Evolutionary conservation across 768 basidiomycete species (phyloP).

Genomic region (Fomitopsis pulvina): DNA sequence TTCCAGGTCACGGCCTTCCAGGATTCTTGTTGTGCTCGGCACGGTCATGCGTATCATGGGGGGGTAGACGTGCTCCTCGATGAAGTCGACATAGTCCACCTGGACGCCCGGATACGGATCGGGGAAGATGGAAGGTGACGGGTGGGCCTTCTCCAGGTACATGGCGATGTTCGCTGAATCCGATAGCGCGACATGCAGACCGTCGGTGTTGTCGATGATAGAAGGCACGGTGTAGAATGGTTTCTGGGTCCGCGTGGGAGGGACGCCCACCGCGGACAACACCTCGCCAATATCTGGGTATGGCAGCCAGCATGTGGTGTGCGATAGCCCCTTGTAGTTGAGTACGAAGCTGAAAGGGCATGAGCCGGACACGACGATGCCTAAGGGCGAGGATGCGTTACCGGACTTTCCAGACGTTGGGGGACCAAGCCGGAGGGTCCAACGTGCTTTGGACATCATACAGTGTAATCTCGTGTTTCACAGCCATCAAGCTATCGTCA

Average conservation of each 20-base stretch:
- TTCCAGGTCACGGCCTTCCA: constrained; percentile 1
- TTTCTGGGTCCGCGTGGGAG: constrained; percentile 1
- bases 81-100: not conserved
- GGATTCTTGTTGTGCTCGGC: not conserved
- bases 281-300: constrained; percentile 1
- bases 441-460: not conserved
- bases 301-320: constrained; percentile 1
- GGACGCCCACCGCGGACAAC: not conserved
- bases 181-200: not conserved
- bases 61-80: not conserved
- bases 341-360: not conserved
- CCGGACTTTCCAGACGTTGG: constrained; percentile 3
- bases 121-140: not conserved
- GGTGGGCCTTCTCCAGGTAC: constrained; percentile 1
- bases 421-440: constrained; percentile 2
- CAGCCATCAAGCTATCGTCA: not conserved
- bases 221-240: constrained; percentile 1
- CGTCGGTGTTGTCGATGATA: not conserved
- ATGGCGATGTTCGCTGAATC: not conserved
- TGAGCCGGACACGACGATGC: not conserved
- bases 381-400: not conserved
- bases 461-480: not conserved
- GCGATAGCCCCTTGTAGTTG: not conserved
- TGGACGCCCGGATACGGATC: not conserved
- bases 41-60: not conserved